Evolutionary conservation across 1,139 yeast species (phyloP), one percentile per base, ranked within the genome.

Genomic region (Yamadazyma triangularis): DNA sequence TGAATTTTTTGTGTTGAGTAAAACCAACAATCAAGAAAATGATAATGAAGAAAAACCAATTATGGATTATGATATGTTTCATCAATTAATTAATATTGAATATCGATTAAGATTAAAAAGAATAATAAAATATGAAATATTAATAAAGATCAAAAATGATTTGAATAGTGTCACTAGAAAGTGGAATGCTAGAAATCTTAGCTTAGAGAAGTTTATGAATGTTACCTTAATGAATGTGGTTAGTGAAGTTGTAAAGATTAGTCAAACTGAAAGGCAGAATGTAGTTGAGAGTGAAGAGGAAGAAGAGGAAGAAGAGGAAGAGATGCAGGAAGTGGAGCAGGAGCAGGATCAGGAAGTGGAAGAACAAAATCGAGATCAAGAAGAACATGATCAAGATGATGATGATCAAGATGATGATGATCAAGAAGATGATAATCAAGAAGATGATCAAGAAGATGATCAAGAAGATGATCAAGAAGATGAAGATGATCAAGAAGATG

Each of bases 151-250:
- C 13, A 62, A 60, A 35, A 49, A 52, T 30, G 66, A 60, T 27
- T 45, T 64, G 16, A 42, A 46, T 4, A 47, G 51, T 8, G 51
- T 57, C 23, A 68, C 63, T 37, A 55, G 50, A 30, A 59, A 60
- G 36, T 70, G 78, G 77, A 56, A 53, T 6, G 38, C 50, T 2
- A 49, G 72, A 32, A 72, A 69, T 38, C 49, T 51, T 13, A 53
- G 55, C 10, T 53, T 73, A 42, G 54, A 58, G 19, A 58, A 53
- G 25, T 72, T 71, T 39, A 38, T 73, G 25, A 48, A 49, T 4
- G 45, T 58, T 20, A 51, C 45, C 4, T 27, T 44, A 14, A 15
- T 32, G 15, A 30, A 27, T 15, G 13, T 29, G 4, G 40, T 41
- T 54, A 54, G 19, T 13, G 35, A 35, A 10, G 60, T 68, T 7